Evolutionary conservation across 768 basidiomycete species (phyloP).

Genomic region (Trametes gibbosa): DNA sequence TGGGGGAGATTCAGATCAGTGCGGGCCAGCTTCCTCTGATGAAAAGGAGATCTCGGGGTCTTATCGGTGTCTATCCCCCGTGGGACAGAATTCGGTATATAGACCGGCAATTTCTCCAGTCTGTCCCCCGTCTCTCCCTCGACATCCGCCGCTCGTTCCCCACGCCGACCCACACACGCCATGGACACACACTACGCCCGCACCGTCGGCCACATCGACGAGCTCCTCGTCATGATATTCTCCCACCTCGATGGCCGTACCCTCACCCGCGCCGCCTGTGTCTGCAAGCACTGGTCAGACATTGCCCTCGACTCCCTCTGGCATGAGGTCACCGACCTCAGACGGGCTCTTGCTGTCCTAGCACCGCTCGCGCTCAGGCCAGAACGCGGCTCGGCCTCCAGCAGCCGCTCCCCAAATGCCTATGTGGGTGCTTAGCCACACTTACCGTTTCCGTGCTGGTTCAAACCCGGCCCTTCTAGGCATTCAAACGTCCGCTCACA

Average conservation of each 20-base stretch:
- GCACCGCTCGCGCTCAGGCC: conserved; percentile 38
- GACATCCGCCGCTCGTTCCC: not conserved
- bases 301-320: conserved; percentile 58
- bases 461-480: conserved; percentile 11
- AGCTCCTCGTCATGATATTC: conserved; percentile 25
- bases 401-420: not conserved
- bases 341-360: conserved; percentile 48
- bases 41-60: conserved; percentile 18
- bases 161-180: not conserved
- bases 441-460: not conserved
- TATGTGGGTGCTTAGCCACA: conserved; percentile 10
- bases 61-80: conserved; percentile 20
- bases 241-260: conserved; percentile 24
- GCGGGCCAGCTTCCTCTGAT: conserved; percentile 1
- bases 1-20: conserved; percentile 11
- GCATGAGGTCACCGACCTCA: conserved; percentile 48
- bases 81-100: conserved; percentile 18
- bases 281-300: conserved; percentile 58
- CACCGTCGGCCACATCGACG: conserved; percentile 18
- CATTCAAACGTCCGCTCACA: conserved; percentile 35
- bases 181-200: conserved; percentile 5
- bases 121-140: conserved; percentile 5
- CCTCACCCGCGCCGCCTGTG: conserved; percentile 37
- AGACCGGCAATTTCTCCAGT: conserved; percentile 18
- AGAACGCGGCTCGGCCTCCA: conserved; percentile 6